Conservation (phyloP, 2,329 filamentous ascomycete genomes). For the Neophaeococcomyces mojaviensis region DNA sequence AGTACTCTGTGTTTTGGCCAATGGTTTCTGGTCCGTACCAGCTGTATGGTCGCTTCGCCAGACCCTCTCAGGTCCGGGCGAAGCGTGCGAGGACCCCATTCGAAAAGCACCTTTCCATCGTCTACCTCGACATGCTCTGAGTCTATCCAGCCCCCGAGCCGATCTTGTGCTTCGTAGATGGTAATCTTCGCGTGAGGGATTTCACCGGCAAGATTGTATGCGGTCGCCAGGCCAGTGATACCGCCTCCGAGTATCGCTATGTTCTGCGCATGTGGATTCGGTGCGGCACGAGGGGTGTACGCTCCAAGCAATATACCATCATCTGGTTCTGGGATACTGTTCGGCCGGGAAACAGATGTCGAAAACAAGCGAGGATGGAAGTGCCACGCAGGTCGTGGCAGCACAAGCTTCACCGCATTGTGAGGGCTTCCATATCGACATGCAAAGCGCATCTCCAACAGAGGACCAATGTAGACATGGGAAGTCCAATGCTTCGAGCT, state of each 20-base stretch:
- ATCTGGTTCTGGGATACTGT: neutral
- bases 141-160: slow-evolving; percentile 77
- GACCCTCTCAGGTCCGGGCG: slow-evolving; percentile 47
- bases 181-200: slow-evolving; percentile 66
- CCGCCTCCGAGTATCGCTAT: slow-evolving; percentile 72
- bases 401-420: slow-evolving; percentile 15
- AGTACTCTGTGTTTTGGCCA: neutral
- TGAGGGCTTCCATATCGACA: slow-evolving; percentile 15
- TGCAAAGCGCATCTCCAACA: slow-evolving; percentile 22
- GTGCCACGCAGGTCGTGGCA: slow-evolving; percentile 31
- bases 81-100: slow-evolving; percentile 75
- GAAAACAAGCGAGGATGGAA: slow-evolving; percentile 63
- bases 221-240: slow-evolving; percentile 71
- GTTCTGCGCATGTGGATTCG: slow-evolving; percentile 29
- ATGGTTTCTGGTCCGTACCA: slow-evolving; percentile 48
- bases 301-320: neutral
- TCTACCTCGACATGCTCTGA: slow-evolving; percentile 56
- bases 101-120: slow-evolving; percentile 63
- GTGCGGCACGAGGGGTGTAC: slow-evolving; percentile 4
- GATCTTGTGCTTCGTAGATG: slow-evolving; percentile 64
- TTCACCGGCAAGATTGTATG: slow-evolving; percentile 66
- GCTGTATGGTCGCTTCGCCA: slow-evolving; percentile 59
- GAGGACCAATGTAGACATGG: slow-evolving; percentile 5
- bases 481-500: neutral
- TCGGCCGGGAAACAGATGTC: slow-evolving; percentile 29